Conservation (phyloP, 163 green algal species). For the Coccomyxa subellipsoidea region DNA sequence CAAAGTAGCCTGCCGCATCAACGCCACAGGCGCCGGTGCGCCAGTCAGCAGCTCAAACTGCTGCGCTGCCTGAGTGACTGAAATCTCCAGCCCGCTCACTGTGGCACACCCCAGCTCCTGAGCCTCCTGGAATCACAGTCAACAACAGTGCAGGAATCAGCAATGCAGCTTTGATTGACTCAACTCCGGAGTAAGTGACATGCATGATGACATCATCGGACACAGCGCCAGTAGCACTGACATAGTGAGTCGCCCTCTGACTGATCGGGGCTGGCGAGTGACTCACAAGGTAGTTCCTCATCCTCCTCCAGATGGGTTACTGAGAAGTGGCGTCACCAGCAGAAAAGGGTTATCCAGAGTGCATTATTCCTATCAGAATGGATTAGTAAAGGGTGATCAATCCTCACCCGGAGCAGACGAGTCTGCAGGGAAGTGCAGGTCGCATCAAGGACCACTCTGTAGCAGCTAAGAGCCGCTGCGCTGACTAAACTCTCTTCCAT, state of each 20-base stretch:
- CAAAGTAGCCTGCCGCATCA: slow-evolving; percentile 60
- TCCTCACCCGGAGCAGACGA: slow-evolving; percentile 54
- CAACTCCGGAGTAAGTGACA: no score
- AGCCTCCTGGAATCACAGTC: slow-evolving; percentile 33
- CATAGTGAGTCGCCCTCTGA: no score
- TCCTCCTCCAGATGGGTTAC: neutral
- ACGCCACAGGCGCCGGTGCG: slow-evolving; percentile 37
- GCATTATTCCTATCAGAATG: no score
- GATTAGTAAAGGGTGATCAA: no score
- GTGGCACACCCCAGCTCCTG: slow-evolving; percentile 53
- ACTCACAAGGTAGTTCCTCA: no score
- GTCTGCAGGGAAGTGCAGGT: slow-evolving; percentile 96
- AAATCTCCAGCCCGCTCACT: slow-evolving; percentile 96
- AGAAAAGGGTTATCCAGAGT: no score
- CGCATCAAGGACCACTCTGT: slow-evolving; percentile 92
- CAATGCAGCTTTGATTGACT: neutral
- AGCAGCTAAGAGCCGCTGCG: slow-evolving; percentile 35
- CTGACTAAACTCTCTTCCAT: slow-evolving; percentile 76
- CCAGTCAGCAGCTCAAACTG: slow-evolving; percentile 94
- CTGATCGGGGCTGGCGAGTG: no score
- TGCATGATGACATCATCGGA: no score
- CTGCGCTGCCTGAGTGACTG: slow-evolving; percentile 89
- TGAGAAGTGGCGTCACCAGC: neutral
- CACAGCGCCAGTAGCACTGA: no score
- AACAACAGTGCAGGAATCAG: neutral